phyloP scores from a whole-genome alignment of 352 stramenopile genomes.

The Salisapilia sapeloensis region DNA sequence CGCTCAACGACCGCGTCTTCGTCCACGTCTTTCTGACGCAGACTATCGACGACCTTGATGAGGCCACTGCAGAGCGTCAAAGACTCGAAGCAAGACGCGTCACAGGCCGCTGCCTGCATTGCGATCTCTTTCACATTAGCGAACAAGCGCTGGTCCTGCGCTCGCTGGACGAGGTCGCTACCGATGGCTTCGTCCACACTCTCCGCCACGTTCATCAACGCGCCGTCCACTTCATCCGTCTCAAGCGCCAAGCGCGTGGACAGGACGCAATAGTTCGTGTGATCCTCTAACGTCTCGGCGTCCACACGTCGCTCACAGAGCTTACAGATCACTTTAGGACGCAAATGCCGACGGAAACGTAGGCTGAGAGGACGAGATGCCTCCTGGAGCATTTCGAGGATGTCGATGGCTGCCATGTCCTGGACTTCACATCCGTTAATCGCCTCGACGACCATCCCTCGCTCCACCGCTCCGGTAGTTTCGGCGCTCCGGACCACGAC shows the following conservation, averaged over 20 bases:
- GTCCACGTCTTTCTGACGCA: conserved; percentile 37
- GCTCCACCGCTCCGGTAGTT: conserved; percentile 8
- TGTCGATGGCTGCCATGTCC: conserved; percentile 16
- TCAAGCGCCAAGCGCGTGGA: conserved; percentile 60
- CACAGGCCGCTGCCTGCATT: conserved; percentile 52
- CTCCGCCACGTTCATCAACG: conserved; percentile 24
- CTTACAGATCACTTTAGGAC: conserved; percentile 49
- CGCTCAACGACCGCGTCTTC: conserved; percentile 19
- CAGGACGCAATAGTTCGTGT: conserved; percentile 69
- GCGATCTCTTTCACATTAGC: conserved; percentile 47
- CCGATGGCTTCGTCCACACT: not conserved
- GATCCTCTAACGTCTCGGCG: conserved; percentile 36
- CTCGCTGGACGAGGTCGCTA: not conserved
- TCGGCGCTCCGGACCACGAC: conserved; percentile 54
- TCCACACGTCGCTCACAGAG: conserved; percentile 67
- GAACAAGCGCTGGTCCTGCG: conserved; percentile 48
- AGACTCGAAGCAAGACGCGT: conserved; percentile 52
- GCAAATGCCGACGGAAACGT: conserved; percentile 26
- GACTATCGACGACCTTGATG: conserved; percentile 62
- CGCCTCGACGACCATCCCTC: conserved; percentile 41
- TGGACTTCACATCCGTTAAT: conserved; percentile 29
- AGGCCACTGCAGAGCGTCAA: conserved; percentile 59
- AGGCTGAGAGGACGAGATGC: conserved; percentile 38
- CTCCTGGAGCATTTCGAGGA: conserved; percentile 49
- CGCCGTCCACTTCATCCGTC: conserved; percentile 59